Percentiles rank a stretch among this genome's conserved stretches.
phyloP scores from a whole-genome alignment of 257 asterid genomes.

The Forsythia viridissima region DNA sequence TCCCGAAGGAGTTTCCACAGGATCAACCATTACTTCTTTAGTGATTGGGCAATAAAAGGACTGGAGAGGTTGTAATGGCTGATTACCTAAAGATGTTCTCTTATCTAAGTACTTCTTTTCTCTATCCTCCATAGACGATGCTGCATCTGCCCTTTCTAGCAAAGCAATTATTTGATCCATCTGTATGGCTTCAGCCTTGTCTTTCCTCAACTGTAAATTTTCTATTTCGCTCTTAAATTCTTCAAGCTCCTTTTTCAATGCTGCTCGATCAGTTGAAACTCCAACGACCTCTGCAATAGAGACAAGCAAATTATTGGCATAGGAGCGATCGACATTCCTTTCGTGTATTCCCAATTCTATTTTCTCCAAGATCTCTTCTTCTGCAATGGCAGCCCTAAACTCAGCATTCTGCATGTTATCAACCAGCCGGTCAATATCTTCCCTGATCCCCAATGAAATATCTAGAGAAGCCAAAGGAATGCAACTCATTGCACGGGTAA shows the following conservation, averaged over 20 bases:
- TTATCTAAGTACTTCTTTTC: constrained; percentile 49
- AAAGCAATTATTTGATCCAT: constrained; percentile 70
- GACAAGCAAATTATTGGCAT: constrained; percentile 52
- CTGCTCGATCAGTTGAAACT: constrained; percentile 50
- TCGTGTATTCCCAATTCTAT: constrained; percentile 60
- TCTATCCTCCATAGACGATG: constrained; percentile 52
- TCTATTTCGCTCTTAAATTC: constrained; percentile 59
- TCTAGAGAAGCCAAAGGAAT: constrained; percentile 50
- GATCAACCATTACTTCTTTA: constrained; percentile 64
- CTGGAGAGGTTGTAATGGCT: constrained; percentile 54
- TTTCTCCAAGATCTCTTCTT: constrained; percentile 54
- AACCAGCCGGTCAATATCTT: constrained; percentile 41
- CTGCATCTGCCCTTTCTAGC: constrained; percentile 56
- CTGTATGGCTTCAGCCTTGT: constrained; percentile 62
- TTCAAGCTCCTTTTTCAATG: constrained; percentile 49
- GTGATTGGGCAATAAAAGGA: constrained; percentile 64
- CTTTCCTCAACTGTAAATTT: constrained; percentile 47
- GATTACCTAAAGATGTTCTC: constrained; percentile 53
- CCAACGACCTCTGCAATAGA: constrained; percentile 66
- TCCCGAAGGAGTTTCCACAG: constrained; percentile 67
- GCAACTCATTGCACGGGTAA: constrained; percentile 44
- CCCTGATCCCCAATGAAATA: constrained; percentile 40
- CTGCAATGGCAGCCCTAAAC: constrained; percentile 46
- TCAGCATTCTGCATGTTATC: constrained; percentile 49
- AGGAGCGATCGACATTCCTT: constrained; percentile 56